A percentile compares a stretch with the other conserved stretches of the same genome.
Conservation (phyloP, 1,284 basidiomycete species). For the Peniophora sp. region DNA sequence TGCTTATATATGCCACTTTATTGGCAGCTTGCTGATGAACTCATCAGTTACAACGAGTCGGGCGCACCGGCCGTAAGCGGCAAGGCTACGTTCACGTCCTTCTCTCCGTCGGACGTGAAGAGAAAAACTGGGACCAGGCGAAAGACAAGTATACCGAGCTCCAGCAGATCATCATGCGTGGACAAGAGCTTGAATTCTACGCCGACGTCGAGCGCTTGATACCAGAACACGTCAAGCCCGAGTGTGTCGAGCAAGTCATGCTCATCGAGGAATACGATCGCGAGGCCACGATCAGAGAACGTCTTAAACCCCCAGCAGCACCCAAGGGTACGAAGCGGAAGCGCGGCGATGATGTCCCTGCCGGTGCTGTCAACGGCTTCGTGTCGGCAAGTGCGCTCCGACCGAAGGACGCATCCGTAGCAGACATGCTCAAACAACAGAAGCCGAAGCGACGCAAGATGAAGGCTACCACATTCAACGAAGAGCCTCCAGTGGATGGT, state of each 20-base stretch:
- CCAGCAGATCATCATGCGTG: constrained; percentile 82
- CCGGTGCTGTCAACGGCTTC: constrained; percentile 55
- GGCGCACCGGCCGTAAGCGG: constrained; percentile 91
- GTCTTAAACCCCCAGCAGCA: constrained; percentile 20
- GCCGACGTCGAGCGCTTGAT: constrained; percentile 85
- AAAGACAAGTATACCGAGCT: constrained; percentile 85
- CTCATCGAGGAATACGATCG: constrained; percentile 67
- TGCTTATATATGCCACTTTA: background rate
- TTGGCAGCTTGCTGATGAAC: background rate
- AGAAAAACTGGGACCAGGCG: constrained; percentile 87
- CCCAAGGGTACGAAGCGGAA: constrained; percentile 53
- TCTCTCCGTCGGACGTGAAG: constrained; percentile 89
- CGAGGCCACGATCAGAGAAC: constrained; percentile 32
- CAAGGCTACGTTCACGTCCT: constrained; percentile 88
- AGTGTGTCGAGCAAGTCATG: constrained; percentile 77
- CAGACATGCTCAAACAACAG: too few species aligned
- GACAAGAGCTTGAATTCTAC: constrained; percentile 86
- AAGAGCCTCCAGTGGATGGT: constrained; percentile 44
- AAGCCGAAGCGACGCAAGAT: constrained; percentile 31
- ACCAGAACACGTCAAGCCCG: constrained; percentile 71
- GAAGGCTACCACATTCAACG: constrained; percentile 17
- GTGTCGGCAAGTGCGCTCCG: constrained; percentile 54
- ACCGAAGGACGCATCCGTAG: constrained; percentile 31
- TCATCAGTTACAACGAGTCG: constrained; percentile 85
- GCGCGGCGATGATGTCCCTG: constrained; percentile 62